Base-by-base conservation (phyloP, 2,329 filamentous ascomycete species). In the Diplocarpon rosae region DNA sequence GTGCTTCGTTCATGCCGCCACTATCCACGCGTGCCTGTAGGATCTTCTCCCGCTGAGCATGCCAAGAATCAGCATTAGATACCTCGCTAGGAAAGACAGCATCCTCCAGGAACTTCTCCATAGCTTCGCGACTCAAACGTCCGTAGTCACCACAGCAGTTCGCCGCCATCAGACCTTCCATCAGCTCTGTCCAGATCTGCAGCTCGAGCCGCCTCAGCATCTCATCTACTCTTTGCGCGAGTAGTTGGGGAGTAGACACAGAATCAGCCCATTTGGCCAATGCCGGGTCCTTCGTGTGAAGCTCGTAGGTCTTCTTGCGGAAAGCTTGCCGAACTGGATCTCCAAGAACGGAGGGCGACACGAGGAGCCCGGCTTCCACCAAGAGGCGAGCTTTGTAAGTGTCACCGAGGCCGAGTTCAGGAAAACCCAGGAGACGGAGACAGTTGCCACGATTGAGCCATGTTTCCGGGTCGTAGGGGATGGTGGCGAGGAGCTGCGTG, bases 351-450 rank as follows among this genome's bases (percentile, higher is more conserved):
- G 53, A 46, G n/a, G 42, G 33, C 3, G 42, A 35, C 38, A 53
- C 48, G 15, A 34, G 28, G 10, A 56, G 36, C 7, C 45, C 47
- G 13, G 59, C 56, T 38, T 61, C 54, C 28, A 58, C 51, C 9
- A 62, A 44, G n/a, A 62, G 51, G 20, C 51, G 51, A 1, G 59
- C 58, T 52, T 59, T 61, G 35, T 61, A 62, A 0, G 52, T 52
- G 33, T 62, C 60, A 2, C 60, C 59, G 1, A 57, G 54, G 9
- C 54, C 56, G 11, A 63, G 52, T 42, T 62, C 60, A 1, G 61
- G 60, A 41, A 53, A 62, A 11, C 56, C 58, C 1, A 60, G 46
- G 9, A 52, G 46, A 27, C 56, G 52, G 9, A 60, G 52, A 36
- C 47, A 52, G 14, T 54, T 48, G 6, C 51, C 53, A 5, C 58